phyloP scores from a whole-genome alignment of 345 rosid genomes.

The Hypericum androsaemum region DNA sequence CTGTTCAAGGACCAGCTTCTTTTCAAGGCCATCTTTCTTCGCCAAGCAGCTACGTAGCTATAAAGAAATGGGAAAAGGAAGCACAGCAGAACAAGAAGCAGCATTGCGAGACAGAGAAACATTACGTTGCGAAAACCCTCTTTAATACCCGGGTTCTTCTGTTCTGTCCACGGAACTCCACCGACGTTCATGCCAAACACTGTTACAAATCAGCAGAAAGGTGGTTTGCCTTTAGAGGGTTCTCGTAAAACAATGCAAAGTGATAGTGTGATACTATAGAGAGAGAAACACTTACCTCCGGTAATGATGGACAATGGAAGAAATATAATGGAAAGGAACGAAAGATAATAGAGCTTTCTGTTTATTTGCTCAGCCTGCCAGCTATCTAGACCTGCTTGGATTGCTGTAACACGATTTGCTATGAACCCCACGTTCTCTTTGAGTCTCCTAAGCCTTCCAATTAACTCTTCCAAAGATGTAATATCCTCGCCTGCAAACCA shows the following conservation, averaged over 20 bases:
- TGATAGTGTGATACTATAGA: background rate
- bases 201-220: constrained; percentile 17
- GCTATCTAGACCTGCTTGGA: constrained; percentile 87
- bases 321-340: constrained; percentile 86
- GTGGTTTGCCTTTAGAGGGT: background rate
- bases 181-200: constrained; percentile 99
- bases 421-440: constrained; percentile 90
- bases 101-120: constrained; percentile 54
- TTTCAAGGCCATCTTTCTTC: constrained; percentile 32
- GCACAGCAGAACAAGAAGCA: constrained; percentile 49
- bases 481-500: constrained; percentile 73
- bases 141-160: constrained; percentile 40
- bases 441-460: constrained; percentile 69
- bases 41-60: constrained; percentile 40
- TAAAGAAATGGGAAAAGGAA: constrained; percentile 60
- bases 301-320: constrained; percentile 89
- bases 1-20: constrained; percentile 68
- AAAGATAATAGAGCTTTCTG: constrained; percentile 81
- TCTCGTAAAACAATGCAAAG: background rate
- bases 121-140: constrained; percentile 87
- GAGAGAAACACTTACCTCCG: constrained; percentile 50
- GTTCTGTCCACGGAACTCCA: constrained; percentile 98
- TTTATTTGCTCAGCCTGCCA: constrained; percentile 98
- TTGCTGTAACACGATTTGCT: constrained; percentile 81
- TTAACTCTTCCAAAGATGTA: constrained; percentile 62